phyloP scores from a whole-genome alignment of 1,139 yeast genomes.

The Kluyveromyces sp. region DNA sequence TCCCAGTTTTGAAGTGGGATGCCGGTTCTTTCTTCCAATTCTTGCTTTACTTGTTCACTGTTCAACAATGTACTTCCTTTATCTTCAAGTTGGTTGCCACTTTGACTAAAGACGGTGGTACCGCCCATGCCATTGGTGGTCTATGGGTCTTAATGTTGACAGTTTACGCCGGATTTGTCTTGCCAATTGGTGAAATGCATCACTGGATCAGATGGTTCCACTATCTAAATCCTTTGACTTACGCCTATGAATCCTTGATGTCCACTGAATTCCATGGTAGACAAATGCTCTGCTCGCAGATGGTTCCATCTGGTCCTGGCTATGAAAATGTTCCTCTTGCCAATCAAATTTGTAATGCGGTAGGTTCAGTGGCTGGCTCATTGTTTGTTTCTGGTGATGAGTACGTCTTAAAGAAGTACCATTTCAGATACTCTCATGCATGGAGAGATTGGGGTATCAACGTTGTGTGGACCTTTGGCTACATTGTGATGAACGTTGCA shows the following conservation, averaged over 20 bases:
- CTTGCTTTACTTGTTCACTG: slow-evolving; percentile 42
- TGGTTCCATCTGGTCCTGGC: slow-evolving; percentile 50
- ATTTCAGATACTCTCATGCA: slow-evolving; percentile 44
- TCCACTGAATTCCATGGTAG: slow-evolving; percentile 51
- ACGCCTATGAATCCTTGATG: slow-evolving; percentile 50
- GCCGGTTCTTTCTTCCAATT: slow-evolving; percentile 61
- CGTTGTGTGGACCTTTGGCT: slow-evolving; percentile 48
- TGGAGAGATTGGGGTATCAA: slow-evolving; percentile 65
- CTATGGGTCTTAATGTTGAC: slow-evolving; percentile 45
- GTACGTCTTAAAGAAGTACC: slow-evolving; percentile 36
- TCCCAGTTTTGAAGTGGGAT: slow-evolving; percentile 47
- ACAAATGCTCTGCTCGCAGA: slow-evolving; percentile 40
- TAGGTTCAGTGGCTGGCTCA: slow-evolving; percentile 43
- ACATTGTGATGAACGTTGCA: slow-evolving; percentile 39
- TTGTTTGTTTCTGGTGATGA: slow-evolving; percentile 42
- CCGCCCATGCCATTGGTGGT: slow-evolving; percentile 60
- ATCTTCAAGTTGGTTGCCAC: slow-evolving; percentile 58
- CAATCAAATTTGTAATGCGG: slow-evolving; percentile 42
- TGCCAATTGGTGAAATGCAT: slow-evolving; percentile 51
- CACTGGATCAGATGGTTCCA: slow-evolving; percentile 62
- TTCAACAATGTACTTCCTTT: slow-evolving; percentile 46
- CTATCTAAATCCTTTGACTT: slow-evolving; percentile 51
- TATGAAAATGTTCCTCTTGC: slow-evolving; percentile 37
- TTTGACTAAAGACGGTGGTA: slow-evolving; percentile 45
- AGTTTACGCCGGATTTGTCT: slow-evolving; percentile 54